Evolutionary conservation across 2,329 filamentous ascomycete species (phyloP).

Genomic region (Dichotomopilus funicola): DNA sequence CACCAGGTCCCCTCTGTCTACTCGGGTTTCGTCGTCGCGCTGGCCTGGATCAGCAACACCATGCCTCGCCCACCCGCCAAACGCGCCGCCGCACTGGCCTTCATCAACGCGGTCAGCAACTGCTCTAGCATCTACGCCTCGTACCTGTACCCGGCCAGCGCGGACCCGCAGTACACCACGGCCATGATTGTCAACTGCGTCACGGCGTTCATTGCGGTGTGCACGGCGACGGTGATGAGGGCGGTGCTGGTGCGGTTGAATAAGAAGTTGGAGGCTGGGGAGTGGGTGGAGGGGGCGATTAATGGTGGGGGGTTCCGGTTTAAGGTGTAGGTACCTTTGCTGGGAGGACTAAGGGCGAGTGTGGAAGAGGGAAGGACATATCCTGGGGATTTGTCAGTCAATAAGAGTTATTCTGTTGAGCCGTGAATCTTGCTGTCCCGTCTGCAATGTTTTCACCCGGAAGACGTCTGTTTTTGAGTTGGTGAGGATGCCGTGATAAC

Average conservation of each 20-base stretch:
- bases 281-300: conserved; percentile 49
- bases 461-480: too few relatives aligned
- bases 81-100: conserved; percentile 60
- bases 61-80: conserved; percentile 71
- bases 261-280: conserved; percentile 60
- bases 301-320: conserved; percentile 60
- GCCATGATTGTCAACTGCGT: conserved; percentile 64
- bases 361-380: background rate
- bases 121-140: conserved; percentile 62
- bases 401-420: too few relatives aligned
- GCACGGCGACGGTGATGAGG: conserved; percentile 55
- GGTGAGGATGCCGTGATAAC: too few relatives aligned
- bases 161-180: conserved; percentile 39
- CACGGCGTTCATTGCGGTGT: conserved; percentile 57
- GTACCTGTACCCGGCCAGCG: conserved; percentile 57
- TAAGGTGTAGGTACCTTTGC: conserved; percentile 35
- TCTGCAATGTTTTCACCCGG: too few relatives aligned
- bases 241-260: conserved; percentile 60
- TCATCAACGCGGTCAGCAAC: conserved; percentile 70
- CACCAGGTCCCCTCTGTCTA: conserved; percentile 51
- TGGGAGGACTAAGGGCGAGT: background rate
- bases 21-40: conserved; percentile 58
- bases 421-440: too few relatives aligned
- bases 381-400: too few relatives aligned
- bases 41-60: conserved; percentile 71